These are phyloP conservation scores for Suillus subaureus DNA, from an alignment of 768 basidiomycete species.

Conservation along the genomic window DNA sequence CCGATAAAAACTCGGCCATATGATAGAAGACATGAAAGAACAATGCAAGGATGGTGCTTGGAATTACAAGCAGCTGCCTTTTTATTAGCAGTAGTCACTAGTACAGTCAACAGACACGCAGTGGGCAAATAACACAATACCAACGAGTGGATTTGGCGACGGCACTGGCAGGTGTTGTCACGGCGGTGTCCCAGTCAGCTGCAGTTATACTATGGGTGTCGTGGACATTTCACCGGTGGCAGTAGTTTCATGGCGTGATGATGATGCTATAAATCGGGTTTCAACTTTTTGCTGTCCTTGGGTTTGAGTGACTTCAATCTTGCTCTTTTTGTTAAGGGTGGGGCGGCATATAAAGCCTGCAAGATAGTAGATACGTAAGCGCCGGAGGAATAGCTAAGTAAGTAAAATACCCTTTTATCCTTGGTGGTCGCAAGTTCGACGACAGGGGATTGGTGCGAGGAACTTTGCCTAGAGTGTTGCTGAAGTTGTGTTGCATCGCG, in stretches of 20 bases:
- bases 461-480: background rate
- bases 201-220: background rate
- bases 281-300: background rate
- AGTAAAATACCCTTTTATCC: background rate
- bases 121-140: background rate
- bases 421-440: background rate
- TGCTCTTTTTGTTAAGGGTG: background rate
- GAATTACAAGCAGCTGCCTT: background rate
- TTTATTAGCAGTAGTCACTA: background rate
- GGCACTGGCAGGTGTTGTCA: background rate
- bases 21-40: background rate
- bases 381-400: background rate
- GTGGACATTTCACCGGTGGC: background rate
- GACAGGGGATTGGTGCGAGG: background rate
- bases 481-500: background rate
- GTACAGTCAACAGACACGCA: background rate
- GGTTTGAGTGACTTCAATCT: background rate
- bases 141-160: background rate
- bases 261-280: background rate
- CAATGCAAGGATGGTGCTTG: background rate
- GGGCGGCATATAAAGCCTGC: background rate
- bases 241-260: background rate
- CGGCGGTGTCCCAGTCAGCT: no score
- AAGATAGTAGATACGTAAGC: background rate
- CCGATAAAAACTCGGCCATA: background rate